phyloP scores from a whole-genome alignment of 2,329 filamentous ascomycete genomes.

The Penicillium concentricum region DNA sequence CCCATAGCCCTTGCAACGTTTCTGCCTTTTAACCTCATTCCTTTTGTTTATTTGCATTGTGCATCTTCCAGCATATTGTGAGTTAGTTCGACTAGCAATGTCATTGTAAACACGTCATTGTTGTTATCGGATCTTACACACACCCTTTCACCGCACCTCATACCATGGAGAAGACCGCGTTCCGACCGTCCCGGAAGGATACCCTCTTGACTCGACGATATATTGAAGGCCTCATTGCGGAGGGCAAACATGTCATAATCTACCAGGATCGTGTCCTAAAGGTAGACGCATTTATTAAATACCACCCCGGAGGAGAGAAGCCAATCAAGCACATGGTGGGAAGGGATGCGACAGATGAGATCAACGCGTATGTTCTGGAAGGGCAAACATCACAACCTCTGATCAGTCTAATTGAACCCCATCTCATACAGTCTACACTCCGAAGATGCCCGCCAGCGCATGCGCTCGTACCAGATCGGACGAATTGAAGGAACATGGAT shows the following conservation, averaged over 20 bases:
- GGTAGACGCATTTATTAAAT: conserved; percentile 82
- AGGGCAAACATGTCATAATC: conserved; percentile 76
- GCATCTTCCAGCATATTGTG: background rate
- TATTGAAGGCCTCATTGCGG: conserved; percentile 79
- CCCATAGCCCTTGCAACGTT: conserved; percentile 11
- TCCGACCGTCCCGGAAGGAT: conserved; percentile 43
- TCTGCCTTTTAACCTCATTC: conserved; percentile 6
- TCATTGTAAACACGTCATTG: background rate
- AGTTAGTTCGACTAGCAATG: background rate
- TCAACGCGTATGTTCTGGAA: conserved; percentile 68
- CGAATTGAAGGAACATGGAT: conserved; percentile 76
- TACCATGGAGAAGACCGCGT: conserved; percentile 21
- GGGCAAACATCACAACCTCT: conserved; percentile 8
- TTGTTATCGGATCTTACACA: background rate
- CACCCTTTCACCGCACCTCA: conserved; percentile 5
- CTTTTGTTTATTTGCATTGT: background rate
- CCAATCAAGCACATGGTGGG: conserved; percentile 92
- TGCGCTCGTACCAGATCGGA: conserved; percentile 82
- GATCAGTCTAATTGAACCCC: conserved; percentile 14
- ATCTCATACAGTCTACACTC: conserved; percentile 70
- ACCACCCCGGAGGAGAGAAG: conserved; percentile 89
- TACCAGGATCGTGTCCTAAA: conserved; percentile 79
- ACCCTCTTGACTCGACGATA: conserved; percentile 59
- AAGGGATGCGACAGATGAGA: conserved; percentile 89
- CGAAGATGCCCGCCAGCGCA: conserved; percentile 67